Percentiles rank a stretch among this genome's conserved stretches.
These are phyloP conservation scores for Lactifluus pinguis DNA, from an alignment of 768 basidiomycete genomes.

Conservation along the genomic window DNA sequence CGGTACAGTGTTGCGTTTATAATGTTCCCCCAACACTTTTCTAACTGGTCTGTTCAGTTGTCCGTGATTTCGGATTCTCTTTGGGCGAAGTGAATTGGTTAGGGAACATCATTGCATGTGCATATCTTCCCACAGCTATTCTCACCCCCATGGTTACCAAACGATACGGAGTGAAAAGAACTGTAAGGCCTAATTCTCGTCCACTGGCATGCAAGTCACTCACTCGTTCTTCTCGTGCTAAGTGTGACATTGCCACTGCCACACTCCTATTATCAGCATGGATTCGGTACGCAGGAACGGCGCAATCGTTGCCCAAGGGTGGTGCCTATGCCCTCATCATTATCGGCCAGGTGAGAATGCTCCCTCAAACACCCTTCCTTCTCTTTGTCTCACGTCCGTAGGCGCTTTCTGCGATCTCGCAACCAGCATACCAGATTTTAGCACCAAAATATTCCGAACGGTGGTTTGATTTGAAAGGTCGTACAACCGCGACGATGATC, in stretches of 20 bases:
- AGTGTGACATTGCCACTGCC: constrained; percentile 56
- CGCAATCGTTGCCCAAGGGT: constrained; percentile 38
- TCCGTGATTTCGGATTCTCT: constrained; percentile 55
- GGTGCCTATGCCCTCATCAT: constrained; percentile 60
- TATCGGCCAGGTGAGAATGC: constrained; percentile 49
- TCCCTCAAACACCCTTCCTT: not conserved
- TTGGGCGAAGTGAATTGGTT: constrained; percentile 75
- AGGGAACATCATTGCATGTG: constrained; percentile 52
- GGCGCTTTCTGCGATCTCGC: constrained; percentile 55
- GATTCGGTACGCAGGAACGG: constrained; percentile 69
- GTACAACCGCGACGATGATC: constrained; percentile 71
- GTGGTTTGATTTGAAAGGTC: constrained; percentile 71
- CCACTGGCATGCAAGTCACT: too few relatives aligned
- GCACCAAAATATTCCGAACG: constrained; percentile 75
- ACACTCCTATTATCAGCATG: constrained; percentile 56
- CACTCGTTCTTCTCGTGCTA: not conserved
- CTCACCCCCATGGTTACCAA: constrained; percentile 48
- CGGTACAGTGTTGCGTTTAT: constrained; percentile 32
- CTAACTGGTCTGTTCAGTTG: constrained; percentile 32
- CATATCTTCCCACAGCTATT: constrained; percentile 56
- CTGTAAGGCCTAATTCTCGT: constrained; percentile 37
- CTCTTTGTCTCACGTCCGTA: constrained; percentile 22
- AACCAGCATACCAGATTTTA: constrained; percentile 68
- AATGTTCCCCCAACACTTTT: not conserved
- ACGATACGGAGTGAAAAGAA: constrained; percentile 51